phyloP scores from a whole-genome alignment of 108 stramenopile genomes.

The Schizochytrium sp. region DNA sequence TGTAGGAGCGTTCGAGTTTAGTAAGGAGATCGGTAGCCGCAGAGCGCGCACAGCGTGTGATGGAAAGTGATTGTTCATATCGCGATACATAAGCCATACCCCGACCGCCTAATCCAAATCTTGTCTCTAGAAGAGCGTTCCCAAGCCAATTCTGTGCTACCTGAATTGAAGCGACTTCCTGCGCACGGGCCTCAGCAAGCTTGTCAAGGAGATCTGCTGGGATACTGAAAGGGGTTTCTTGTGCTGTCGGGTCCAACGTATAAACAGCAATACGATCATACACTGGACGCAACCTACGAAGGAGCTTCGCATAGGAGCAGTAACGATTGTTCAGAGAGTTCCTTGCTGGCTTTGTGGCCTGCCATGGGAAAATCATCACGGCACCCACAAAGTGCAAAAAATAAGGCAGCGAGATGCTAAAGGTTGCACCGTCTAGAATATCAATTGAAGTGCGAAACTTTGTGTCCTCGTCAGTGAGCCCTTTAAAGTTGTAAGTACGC shows the following conservation, averaged over 20 bases:
- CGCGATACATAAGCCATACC: constrained; percentile 16
- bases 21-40: background rate
- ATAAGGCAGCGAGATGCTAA: background rate
- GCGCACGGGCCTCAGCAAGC: background rate
- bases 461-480: background rate
- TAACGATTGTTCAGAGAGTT: background rate
- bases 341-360: background rate
- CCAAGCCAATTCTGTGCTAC: background rate
- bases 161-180: constrained; percentile 24
- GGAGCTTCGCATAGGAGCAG: background rate
- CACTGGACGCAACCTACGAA: constrained; percentile 1
- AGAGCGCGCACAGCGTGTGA: background rate
- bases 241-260: constrained; percentile 10
- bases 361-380: constrained; percentile 35
- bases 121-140: constrained; percentile 13
- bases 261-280: constrained; percentile 26
- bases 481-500: constrained; percentile 11
- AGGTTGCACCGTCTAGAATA: background rate
- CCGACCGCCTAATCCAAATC: background rate
- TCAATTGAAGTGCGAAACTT: background rate
- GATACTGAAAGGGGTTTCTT: background rate
- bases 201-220: background rate
- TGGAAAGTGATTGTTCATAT: background rate
- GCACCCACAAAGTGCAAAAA: constrained; percentile 35
- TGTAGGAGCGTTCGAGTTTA: background rate